Evolutionary conservation across 352 stramenopile genomes (phyloP).

Genomic region (Saprolegnia diclina): DNA sequence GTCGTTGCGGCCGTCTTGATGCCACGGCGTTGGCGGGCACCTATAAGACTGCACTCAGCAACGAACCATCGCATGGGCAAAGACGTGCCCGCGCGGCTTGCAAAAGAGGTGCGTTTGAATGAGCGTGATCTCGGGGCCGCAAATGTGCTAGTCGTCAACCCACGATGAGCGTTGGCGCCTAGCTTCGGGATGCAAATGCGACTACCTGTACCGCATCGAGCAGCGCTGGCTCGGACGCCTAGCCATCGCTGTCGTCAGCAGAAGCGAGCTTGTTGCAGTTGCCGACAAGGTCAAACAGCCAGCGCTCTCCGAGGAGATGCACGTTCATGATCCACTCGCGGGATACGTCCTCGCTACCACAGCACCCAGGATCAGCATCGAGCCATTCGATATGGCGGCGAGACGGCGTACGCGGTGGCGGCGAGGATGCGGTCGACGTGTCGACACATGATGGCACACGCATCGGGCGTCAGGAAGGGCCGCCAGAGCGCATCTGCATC

Average conservation of each 20-base stretch:
- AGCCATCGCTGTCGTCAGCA: background rate
- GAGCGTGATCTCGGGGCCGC: constrained; percentile 16
- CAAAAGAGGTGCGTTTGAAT: constrained; percentile 25
- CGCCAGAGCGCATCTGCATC: constrained; percentile 14
- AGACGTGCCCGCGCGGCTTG: constrained; percentile 18
- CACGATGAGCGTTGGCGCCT: too few relatives aligned
- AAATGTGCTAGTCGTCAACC: constrained; percentile 16
- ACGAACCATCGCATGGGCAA: background rate
- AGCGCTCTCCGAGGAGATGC: constrained; percentile 21
- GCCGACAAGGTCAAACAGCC: constrained; percentile 21
- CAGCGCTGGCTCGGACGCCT: constrained; percentile 4
- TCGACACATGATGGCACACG: background rate
- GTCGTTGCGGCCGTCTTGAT: constrained; percentile 21
- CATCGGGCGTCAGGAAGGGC: constrained; percentile 6
- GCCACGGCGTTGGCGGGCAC: constrained; percentile 19
- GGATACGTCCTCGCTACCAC: constrained; percentile 16
- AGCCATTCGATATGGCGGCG: background rate
- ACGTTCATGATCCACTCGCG: constrained; percentile 26
- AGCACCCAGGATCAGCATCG: background rate
- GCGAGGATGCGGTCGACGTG: constrained; percentile 19
- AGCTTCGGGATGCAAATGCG: background rate
- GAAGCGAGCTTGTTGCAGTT: background rate
- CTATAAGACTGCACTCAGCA: background rate
- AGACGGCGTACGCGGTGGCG: background rate
- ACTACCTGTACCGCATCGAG: constrained; percentile 24